These are phyloP conservation scores for Teunomyces funiuensis DNA, from an alignment of 805 yeast species.

Conservation along the genomic window DNA sequence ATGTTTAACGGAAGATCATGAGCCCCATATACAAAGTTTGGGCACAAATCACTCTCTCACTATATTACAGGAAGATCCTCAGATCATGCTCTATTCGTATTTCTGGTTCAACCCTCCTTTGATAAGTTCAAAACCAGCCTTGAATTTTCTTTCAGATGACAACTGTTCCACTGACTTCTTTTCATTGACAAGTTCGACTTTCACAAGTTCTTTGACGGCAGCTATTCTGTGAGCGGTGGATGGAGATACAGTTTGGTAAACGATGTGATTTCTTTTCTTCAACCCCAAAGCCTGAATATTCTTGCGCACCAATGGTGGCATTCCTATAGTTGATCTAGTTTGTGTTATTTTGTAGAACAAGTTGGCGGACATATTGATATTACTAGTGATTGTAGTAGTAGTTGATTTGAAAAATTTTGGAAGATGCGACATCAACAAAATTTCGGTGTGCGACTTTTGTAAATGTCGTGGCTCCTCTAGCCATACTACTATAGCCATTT, in stretches of 20 bases:
- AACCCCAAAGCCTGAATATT: constrained; percentile 76
- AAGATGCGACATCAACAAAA: constrained; percentile 2
- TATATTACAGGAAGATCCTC: constrained; percentile 3
- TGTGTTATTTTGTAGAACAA: constrained; percentile 62
- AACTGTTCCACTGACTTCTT: constrained; percentile 51
- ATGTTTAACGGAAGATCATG: constrained; percentile 1
- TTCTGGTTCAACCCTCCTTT: constrained; percentile 8
- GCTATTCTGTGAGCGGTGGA: constrained; percentile 83
- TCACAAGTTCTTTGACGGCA: constrained; percentile 80
- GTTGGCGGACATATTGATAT: constrained; percentile 13
- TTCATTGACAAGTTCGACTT: constrained; percentile 68
- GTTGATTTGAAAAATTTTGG: constrained; percentile 1
- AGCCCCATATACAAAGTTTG: constrained; percentile 4
- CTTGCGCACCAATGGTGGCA: constrained; percentile 65
- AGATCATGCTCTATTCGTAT: constrained; percentile 3
- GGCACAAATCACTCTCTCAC: constrained; percentile 1
- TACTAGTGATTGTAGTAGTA: not conserved
- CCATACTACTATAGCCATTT: not conserved
- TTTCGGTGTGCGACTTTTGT: not conserved
- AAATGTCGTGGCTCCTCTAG: not conserved
- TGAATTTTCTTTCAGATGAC: constrained; percentile 54
- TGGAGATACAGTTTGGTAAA: constrained; percentile 72
- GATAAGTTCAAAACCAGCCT: constrained; percentile 54
- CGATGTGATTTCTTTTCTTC: constrained; percentile 66
- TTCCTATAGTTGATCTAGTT: constrained; percentile 79